Percentiles rank a stretch among this genome's conserved stretches.
Conservation (phyloP, 306 rosid species). For the Ochetophila trinervis region DNA sequence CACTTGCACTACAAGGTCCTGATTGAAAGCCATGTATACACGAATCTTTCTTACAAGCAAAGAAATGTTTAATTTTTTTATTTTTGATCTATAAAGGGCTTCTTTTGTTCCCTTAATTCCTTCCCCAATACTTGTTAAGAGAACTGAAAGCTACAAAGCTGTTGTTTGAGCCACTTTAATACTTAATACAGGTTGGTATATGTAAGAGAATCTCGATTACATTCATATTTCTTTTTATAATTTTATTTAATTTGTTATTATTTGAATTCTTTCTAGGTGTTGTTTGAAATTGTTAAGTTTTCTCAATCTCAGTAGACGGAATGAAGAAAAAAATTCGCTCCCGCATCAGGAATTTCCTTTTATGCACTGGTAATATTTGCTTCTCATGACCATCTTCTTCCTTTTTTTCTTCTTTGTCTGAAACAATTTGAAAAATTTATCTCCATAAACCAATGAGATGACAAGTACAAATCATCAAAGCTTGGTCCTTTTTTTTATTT, state of each 20-base stretch:
- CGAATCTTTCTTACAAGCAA: conserved; percentile 39
- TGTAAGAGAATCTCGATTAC: neutral
- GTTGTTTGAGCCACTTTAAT: neutral
- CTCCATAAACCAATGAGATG: too few relatives aligned
- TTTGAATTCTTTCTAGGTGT: neutral
- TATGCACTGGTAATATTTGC: conserved; percentile 32
- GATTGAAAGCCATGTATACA: neutral
- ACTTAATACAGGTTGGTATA: neutral
- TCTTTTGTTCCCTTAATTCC: neutral
- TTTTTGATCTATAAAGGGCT: conserved; percentile 9
- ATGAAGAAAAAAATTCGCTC: conserved; percentile 40
- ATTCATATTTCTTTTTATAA: neutral
- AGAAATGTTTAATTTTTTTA: neutral
- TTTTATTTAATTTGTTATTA: neutral
- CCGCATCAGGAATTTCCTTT: conserved; percentile 37
- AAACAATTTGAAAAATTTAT: too few relatives aligned
- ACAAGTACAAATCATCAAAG: too few relatives aligned
- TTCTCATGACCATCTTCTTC: neutral
- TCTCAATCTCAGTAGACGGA: neutral
- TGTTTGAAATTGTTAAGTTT: neutral
- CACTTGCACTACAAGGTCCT: conserved; percentile 44
- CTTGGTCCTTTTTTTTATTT: too few relatives aligned
- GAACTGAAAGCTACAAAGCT: neutral
- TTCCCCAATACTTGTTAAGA: neutral
- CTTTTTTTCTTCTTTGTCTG: too few relatives aligned